A percentile compares a stretch with the other conserved stretches of the same genome.
These are phyloP conservation scores for Synchytrium microbalum DNA, from an alignment of 371 early-diverging fungal genomes.

Conservation along the genomic window DNA sequence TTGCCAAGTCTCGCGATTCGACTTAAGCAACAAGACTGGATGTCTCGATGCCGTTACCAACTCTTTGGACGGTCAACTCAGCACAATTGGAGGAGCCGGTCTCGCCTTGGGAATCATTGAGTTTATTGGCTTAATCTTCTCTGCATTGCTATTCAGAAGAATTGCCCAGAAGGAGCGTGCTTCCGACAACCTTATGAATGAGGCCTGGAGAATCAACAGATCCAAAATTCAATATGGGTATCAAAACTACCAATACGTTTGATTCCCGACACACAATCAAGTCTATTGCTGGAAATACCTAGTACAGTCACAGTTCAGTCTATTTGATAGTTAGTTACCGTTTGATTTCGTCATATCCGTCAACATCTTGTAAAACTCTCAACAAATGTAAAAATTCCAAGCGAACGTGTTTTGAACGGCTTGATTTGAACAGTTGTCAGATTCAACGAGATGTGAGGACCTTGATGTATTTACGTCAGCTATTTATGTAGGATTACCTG, in stretches of 20 bases:
- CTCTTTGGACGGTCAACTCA: conserved; percentile 21
- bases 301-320: too few species aligned
- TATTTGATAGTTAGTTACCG: too few species aligned
- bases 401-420: too few species aligned
- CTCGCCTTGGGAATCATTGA: conserved; percentile 42
- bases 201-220: conserved; percentile 46
- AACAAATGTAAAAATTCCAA: too few species aligned
- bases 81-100: conserved; percentile 41
- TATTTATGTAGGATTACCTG: too few species aligned
- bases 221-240: conserved; percentile 43
- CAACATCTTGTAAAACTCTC: too few species aligned
- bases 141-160: conserved; percentile 34
- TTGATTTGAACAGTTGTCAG: too few species aligned
- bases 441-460: too few species aligned
- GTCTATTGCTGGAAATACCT: too few species aligned
- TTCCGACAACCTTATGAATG: conserved; percentile 31
- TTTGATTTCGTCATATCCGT: too few species aligned
- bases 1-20: conserved; percentile 10
- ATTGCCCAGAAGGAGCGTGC: conserved; percentile 37
- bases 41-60: conserved; percentile 23
- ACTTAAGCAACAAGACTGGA: conserved; percentile 7
- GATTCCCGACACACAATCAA: too few species aligned
- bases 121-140: conserved; percentile 35
- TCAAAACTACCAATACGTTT: conserved; percentile 9
- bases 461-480: too few species aligned